Conservation (phyloP, 495 filamentous ascomycete genomes). For the Ramalina peruviana region DNA sequence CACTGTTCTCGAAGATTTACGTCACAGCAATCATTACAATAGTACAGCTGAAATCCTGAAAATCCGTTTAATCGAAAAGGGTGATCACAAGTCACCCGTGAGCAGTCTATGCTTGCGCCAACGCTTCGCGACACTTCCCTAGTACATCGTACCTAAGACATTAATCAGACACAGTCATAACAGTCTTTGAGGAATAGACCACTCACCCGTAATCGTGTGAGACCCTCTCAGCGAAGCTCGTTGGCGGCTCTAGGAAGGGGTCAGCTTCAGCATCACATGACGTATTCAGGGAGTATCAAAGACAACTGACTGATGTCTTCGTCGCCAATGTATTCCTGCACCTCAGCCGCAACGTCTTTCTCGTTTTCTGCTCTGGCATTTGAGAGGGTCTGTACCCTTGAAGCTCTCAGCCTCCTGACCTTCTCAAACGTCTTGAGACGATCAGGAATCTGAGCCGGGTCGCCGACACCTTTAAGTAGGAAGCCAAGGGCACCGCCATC, state of each 20-base stretch:
- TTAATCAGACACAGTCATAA: not conserved
- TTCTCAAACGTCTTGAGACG: constrained; percentile 25
- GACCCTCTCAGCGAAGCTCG: not conserved
- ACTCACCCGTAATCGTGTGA: constrained; percentile 1
- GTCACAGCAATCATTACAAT: too few species aligned
- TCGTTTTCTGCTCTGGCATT: constrained; percentile 12
- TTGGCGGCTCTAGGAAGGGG: not conserved
- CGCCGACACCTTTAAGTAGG: constrained; percentile 18
- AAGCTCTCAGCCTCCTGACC: constrained; percentile 21
- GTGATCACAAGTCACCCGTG: too few species aligned
- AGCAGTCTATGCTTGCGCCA: not conserved
- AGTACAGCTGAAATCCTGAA: too few species aligned
- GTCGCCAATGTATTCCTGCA: constrained; percentile 11
- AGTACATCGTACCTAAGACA: constrained; percentile 1
- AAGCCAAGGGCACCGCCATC: constrained; percentile 25
- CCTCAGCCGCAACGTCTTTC: constrained; percentile 9
- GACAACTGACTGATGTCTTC: not conserved
- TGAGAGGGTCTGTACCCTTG: constrained; percentile 24
- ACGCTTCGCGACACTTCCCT: constrained; percentile 1
- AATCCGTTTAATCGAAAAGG: too few species aligned
- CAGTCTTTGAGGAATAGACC: not conserved
- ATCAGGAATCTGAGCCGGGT: constrained; percentile 15
- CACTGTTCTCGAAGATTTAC: too few species aligned
- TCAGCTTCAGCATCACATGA: not conserved
- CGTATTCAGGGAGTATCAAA: not conserved